phyloP scores from a whole-genome alignment of 495 filamentous ascomycete genomes.

The Talaromyces nanjingensis region DNA sequence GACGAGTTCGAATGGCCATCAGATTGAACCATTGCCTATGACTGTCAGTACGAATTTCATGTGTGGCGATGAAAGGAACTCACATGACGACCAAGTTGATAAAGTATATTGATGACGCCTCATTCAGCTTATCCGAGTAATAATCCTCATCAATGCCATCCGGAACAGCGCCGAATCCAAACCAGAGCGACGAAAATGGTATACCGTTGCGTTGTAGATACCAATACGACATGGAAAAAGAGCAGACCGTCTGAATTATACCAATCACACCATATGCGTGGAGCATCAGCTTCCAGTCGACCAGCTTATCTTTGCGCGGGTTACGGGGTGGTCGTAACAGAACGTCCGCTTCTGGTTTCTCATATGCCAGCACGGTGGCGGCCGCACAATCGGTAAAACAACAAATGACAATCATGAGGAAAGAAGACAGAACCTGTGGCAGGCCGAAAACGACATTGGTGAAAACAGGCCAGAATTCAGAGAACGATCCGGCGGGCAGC shows the following conservation, averaged over 20 bases:
- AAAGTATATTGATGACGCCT: slow-evolving; percentile 63
- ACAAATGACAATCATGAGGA: slow-evolving; percentile 66
- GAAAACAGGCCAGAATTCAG: slow-evolving; percentile 69
- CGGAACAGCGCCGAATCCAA: slow-evolving; percentile 39
- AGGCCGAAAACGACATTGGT: slow-evolving; percentile 67
- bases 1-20: slow-evolving; percentile 41
- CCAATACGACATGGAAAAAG: slow-evolving; percentile 46
- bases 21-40: slow-evolving; percentile 47
- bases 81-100: slow-evolving; percentile 65
- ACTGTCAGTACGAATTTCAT: slow-evolving; percentile 16
- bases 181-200: slow-evolving; percentile 34
- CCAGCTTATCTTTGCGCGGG: slow-evolving; percentile 51
- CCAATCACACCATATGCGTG: slow-evolving; percentile 46
- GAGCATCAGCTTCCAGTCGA: slow-evolving; percentile 43
- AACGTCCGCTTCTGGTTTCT: slow-evolving; percentile 63
- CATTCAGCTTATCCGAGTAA: slow-evolving; percentile 30
- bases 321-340: slow-evolving; percentile 56
- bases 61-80: slow-evolving; percentile 11
- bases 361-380: slow-evolving; percentile 62
- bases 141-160: slow-evolving; percentile 42
- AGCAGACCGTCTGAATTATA: slow-evolving; percentile 39
- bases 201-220: slow-evolving; percentile 42
- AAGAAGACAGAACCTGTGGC: slow-evolving; percentile 58
- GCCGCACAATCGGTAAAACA: slow-evolving; percentile 57
- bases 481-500: slow-evolving; percentile 60